These are phyloP conservation scores for Aegilops longissima DNA, from an alignment of 176 grass and related monocot species.

Conservation along the genomic window DNA sequence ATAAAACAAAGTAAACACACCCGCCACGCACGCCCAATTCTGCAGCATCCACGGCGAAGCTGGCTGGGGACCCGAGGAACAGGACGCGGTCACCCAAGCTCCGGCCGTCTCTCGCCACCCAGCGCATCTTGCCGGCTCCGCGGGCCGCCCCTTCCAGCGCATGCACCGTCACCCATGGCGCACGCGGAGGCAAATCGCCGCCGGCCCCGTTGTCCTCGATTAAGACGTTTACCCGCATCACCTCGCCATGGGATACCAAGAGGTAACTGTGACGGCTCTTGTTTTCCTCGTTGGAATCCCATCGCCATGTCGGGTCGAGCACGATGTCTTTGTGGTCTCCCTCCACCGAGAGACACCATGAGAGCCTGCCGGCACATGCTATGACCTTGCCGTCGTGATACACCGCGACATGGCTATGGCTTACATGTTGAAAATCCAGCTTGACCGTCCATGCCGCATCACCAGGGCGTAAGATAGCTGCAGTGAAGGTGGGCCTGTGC, in stretches of 20 bases:
- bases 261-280: not conserved
- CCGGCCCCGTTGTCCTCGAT: not conserved
- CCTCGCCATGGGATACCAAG: not conserved
- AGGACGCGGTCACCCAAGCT: not conserved
- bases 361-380: not conserved
- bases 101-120: not conserved
- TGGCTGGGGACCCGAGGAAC: not conserved
- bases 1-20: not conserved
- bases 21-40: not conserved
- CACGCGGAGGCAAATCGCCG: not conserved
- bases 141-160: not conserved
- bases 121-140: not conserved
- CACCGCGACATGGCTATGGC: not conserved
- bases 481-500: not conserved
- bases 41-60: not conserved
- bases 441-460: not conserved
- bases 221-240: not conserved
- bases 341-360: not conserved
- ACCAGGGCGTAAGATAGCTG: not conserved
- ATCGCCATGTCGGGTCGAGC: not conserved
- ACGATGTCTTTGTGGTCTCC: not conserved
- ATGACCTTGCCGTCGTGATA: not conserved
- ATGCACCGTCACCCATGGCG: not conserved
- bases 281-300: not conserved
- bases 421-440: too few species aligned